Evolutionary conservation across 2,329 filamentous ascomycete genomes (phyloP).

Genomic region (Xylariaceae sp.): DNA sequence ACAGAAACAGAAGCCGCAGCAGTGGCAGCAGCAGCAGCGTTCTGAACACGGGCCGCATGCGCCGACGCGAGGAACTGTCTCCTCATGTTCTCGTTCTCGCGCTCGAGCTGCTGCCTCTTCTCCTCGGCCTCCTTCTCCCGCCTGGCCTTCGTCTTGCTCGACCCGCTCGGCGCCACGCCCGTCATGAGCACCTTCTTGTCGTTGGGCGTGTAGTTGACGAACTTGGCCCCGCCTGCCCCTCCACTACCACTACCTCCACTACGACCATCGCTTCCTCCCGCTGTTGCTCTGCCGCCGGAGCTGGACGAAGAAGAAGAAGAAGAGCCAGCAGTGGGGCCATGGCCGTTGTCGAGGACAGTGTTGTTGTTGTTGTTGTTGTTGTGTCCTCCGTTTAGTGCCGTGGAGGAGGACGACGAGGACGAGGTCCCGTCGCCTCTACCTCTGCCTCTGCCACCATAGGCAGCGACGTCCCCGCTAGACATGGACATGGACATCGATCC

Average conservation of each 20-base stretch:
- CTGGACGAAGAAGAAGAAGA: too few relatives aligned
- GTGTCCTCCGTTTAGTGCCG: neutral
- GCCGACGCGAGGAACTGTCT: neutral
- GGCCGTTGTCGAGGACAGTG: too few relatives aligned
- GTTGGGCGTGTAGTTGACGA: conserved; percentile 84
- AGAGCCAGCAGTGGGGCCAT: too few relatives aligned
- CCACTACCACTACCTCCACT: conserved; percentile 25
- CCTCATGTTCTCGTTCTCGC: neutral
- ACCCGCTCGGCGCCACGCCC: conserved; percentile 86
- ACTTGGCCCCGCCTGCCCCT: conserved; percentile 42
- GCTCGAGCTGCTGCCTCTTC: conserved; percentile 33
- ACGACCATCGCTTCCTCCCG: conserved; percentile 20
- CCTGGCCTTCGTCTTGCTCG: conserved; percentile 88
- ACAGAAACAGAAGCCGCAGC: too few relatives aligned
- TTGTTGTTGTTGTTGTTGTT: neutral
- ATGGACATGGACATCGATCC: too few relatives aligned
- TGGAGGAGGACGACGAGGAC: conserved; percentile 14
- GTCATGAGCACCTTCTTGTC: conserved; percentile 76
- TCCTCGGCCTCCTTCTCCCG: conserved; percentile 84
- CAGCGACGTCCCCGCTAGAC: too few relatives aligned
- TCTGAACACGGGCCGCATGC: too few relatives aligned
- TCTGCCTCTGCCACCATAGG: too few relatives aligned
- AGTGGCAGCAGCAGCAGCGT: too few relatives aligned
- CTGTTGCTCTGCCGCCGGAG: too few relatives aligned
- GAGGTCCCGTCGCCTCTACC: conserved; percentile 1